A percentile compares a stretch with the other conserved stretches of the same genome.
phyloP scores from a whole-genome alignment of 2,329 filamentous ascomycete species.

The Epichloe glyceriae region DNA sequence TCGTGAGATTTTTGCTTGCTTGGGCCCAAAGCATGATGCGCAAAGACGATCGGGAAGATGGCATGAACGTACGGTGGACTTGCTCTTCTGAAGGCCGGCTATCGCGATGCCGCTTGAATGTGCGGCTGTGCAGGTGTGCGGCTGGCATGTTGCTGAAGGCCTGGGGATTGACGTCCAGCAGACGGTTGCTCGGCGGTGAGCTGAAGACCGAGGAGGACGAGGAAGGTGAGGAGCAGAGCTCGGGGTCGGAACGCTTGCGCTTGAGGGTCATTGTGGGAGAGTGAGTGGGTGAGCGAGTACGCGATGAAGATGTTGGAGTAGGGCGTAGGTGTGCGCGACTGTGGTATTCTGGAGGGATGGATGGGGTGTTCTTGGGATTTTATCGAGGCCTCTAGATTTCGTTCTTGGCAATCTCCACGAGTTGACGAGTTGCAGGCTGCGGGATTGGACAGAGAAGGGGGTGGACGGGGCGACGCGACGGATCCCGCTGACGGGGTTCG shows the following conservation, averaged over 20 bases:
- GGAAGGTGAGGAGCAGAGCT: constrained; percentile 35
- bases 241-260: constrained; percentile 50
- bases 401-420: too few species aligned
- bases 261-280: constrained; percentile 38
- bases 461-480: not conserved
- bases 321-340: too few species aligned
- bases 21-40: not conserved
- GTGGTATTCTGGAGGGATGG: too few species aligned
- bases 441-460: not conserved
- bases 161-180: constrained; percentile 18
- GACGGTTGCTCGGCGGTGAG: constrained; percentile 12
- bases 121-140: constrained; percentile 39
- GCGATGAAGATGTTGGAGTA: too few species aligned
- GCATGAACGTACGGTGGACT: constrained; percentile 38
- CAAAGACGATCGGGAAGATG: not conserved
- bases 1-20: not conserved
- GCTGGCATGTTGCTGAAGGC: constrained; percentile 20
- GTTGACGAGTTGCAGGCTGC: not conserved
- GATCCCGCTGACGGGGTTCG: not conserved
- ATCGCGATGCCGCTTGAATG: constrained; percentile 48
- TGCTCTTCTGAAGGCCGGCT: constrained; percentile 41
- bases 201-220: constrained; percentile 28
- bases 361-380: too few species aligned
- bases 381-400: too few species aligned
- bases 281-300: not conserved